Percentiles rank a stretch among this genome's conserved stretches.
phyloP scores from a whole-genome alignment of 2,329 filamentous ascomycete genomes.

The Penicillium sp. region DNA sequence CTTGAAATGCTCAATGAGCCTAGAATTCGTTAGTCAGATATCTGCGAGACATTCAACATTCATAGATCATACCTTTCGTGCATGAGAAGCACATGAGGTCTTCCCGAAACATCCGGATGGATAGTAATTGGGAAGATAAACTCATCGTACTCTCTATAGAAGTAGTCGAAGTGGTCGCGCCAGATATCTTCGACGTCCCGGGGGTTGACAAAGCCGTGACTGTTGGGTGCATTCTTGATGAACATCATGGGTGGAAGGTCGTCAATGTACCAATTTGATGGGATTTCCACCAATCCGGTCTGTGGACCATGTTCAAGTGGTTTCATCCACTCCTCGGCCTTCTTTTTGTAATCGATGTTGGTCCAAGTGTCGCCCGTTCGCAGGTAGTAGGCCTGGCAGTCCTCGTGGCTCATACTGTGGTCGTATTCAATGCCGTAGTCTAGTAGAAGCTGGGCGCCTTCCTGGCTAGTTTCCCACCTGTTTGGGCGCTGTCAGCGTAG shows the following conservation, averaged over 20 bases:
- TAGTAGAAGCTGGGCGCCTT: constrained; percentile 56
- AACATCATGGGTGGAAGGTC: constrained; percentile 50
- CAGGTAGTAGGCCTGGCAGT: constrained; percentile 48
- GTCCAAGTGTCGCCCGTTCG: constrained; percentile 48
- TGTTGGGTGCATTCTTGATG: constrained; percentile 51
- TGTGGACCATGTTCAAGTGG: constrained; percentile 49
- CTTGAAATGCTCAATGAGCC: constrained; percentile 32
- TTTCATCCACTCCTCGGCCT: constrained; percentile 49
- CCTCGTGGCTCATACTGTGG: constrained; percentile 49
- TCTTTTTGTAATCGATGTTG: constrained; percentile 45
- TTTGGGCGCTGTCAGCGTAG: background rate
- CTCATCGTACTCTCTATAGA: constrained; percentile 74
- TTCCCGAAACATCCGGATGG: constrained; percentile 71
- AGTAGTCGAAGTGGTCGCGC: constrained; percentile 67
- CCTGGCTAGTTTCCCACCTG: constrained; percentile 68
- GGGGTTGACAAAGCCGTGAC: constrained; percentile 60
- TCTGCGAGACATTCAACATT: background rate
- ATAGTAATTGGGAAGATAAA: constrained; percentile 78
- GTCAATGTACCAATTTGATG: constrained; percentile 48
- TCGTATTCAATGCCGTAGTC: constrained; percentile 49
- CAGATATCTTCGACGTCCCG: constrained; percentile 61
- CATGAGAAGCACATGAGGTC: constrained; percentile 73
- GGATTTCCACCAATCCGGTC: constrained; percentile 47
- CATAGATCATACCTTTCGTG: constrained; percentile 59
- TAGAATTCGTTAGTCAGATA: constrained; percentile 6